Evolutionary conservation across 257 asterid species (phyloP), one percentile per base, ranked within the genome.

Genomic region (Nicotiana undulata): DNA sequence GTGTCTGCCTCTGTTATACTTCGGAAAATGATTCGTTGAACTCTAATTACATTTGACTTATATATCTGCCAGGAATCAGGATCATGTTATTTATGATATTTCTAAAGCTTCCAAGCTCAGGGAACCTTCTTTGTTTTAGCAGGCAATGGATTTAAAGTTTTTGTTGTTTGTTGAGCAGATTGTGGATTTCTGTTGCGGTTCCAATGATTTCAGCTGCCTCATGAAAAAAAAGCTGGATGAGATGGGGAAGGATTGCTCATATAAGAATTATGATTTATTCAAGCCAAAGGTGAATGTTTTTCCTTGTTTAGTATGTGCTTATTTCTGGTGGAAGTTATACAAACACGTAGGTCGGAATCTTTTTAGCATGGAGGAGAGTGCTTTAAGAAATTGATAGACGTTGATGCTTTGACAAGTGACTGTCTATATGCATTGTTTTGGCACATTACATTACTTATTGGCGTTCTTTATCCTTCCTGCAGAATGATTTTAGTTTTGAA

Each of bases 111-210:
- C 34, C 20, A 40, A 22, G 58, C 51, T 72, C 11, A 32, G 78
- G 9, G 40, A 24, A 49, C 37, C 61, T 72, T 55, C 22, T 49
- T 22, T 7, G 59, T 49, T 40, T 17, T 24, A 24, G 61, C 16
- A 5, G 40, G 78, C 61, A 16, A 15, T 9, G 32, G 34, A 24
- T 77, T 17, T 84, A 18, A 59, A 65, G 49, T 29, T 67, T 49
- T 74, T 32, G 79, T 29, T 68, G 60, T 37, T 75, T 59, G 34
- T 59, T 89, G 85, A 82, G 79, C 97, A 95, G 99, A 80, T 96
- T 28, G 98, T 96, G 84, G 98, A 96, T 90, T 91, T 92, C 84
- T 90, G 98, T 84, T 96, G 99, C 53, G 99, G 99, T 63, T 87
- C 97, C 55, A 96, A 94, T 37, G 98, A 96, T 68, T 96, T 96